A percentile compares a stretch with the other conserved stretches of the same genome.
These are phyloP conservation scores for Pyrenophora tritici-repentis DNA, from an alignment of 2,329 filamentous ascomycete genomes.

Conservation along the genomic window DNA sequence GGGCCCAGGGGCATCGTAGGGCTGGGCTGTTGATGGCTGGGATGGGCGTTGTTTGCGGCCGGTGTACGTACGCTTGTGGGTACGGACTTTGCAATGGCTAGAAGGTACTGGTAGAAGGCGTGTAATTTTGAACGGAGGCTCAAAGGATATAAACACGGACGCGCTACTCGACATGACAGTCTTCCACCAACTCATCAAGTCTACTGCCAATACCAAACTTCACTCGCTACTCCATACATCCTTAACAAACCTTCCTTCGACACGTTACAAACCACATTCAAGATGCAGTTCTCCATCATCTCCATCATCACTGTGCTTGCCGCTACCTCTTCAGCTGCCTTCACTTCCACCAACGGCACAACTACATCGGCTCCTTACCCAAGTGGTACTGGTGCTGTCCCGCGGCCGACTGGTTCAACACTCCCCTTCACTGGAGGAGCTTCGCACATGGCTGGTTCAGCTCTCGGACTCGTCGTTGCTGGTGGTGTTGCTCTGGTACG, in stretches of 20 bases:
- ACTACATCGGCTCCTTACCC: slow-evolving; percentile 28
- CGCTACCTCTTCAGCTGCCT: slow-evolving; percentile 34
- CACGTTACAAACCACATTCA: slow-evolving; percentile 13
- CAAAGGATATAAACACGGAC: slow-evolving; percentile 12
- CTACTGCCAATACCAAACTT: neutral
- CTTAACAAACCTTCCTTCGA: neutral
- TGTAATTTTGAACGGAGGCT: slow-evolving; percentile 1
- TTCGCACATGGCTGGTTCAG: slow-evolving; percentile 30
- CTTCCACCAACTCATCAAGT: neutral
- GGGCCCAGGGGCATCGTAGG: slow-evolving; percentile 8
- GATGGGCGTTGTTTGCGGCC: slow-evolving; percentile 12
- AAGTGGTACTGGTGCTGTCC: slow-evolving; percentile 28
- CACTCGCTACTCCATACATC: neutral
- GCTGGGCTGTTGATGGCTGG: slow-evolving; percentile 16
- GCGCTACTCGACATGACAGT: neutral
- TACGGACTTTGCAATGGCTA: slow-evolving; percentile 6
- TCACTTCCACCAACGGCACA: slow-evolving; percentile 33
- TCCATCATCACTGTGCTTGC: slow-evolving; percentile 32
- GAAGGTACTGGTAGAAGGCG: slow-evolving; percentile 1
- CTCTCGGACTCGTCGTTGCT: slow-evolving; percentile 34
- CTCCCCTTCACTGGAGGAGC: slow-evolving; percentile 38
- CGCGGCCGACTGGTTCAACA: slow-evolving; percentile 17
- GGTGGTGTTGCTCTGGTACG: slow-evolving; percentile 42
- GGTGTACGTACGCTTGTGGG: slow-evolving; percentile 17
- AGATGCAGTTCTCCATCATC: slow-evolving; percentile 42